Base-by-base conservation (phyloP, 352 stramenopile species). In the Pythium periplocum region DNA sequence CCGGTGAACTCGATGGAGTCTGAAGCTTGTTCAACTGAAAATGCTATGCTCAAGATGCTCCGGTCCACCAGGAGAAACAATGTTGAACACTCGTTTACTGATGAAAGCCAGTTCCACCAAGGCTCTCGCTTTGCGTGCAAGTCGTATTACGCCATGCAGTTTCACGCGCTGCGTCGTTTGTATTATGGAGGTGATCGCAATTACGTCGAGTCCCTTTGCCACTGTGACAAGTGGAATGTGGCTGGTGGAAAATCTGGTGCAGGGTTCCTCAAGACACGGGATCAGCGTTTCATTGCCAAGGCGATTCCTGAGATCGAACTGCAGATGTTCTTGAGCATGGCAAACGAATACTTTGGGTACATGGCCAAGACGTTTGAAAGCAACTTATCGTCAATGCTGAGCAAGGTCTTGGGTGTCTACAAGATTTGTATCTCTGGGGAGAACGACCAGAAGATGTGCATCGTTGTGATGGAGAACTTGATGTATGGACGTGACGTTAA, bases 271-370 rank as follows among this genome's bases (percentile, higher is more conserved):
- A 93, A 93, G 61, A 95, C 85, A 6, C 68, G 69, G n/a, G 85
- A 95, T 46, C 73, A 95, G 57, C 77, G 85, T 6, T 95, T 95
- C 42, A 91, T 95, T 37, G 81, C 82, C 2, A 95, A 95, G 51
- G 85, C 78, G 1, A 93, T 95, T 45, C 83, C 85, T 1, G 74
- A 90, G 49, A 93, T 91, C 33, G 82, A 95, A 46, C 56, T 95
- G 11, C 81, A 93, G 46, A 93, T 95, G 85, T 95, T 95, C 51
- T 57, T 95, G 55, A 93, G 83, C 45, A 91, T 93, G 81, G 83
- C 83, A 45, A 90, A 89, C 62, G 84, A 92, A 51, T 95, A 95
- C 55, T 95, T 95, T 52, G 74, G 76, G 50, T 93, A 95, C 66
- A 90, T 95, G 78, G 85, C 83, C 2, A 93, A 90, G 54, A 90